phyloP scores from a whole-genome alignment of 2,329 filamentous ascomycete genomes.

The Calonectria pteridis region DNA sequence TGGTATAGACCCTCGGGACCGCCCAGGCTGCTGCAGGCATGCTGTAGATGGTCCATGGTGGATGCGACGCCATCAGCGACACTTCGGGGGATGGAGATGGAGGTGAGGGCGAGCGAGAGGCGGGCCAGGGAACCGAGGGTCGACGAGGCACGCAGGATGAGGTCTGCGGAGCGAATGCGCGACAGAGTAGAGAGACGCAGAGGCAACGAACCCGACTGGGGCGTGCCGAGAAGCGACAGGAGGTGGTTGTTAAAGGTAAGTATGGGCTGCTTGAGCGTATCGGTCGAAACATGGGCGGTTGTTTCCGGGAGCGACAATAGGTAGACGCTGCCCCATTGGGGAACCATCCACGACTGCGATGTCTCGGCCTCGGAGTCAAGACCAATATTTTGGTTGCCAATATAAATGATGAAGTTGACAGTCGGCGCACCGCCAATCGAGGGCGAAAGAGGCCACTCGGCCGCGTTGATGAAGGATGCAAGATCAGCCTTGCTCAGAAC shows the following conservation, averaged over 20 bases:
- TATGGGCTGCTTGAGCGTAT: slow-evolving; percentile 82
- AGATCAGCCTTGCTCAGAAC: slow-evolving; percentile 87
- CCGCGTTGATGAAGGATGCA: slow-evolving; percentile 95
- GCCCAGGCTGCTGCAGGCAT: slow-evolving; percentile 80
- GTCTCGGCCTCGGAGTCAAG: slow-evolving; percentile 59
- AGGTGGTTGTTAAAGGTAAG: slow-evolving; percentile 93
- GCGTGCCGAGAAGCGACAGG: slow-evolving; percentile 87
- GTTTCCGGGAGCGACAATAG: slow-evolving; percentile 63
- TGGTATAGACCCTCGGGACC: slow-evolving; percentile 78
- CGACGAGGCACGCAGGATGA: slow-evolving; percentile 90
- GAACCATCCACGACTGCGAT: slow-evolving; percentile 85
- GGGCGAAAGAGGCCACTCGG: slow-evolving; percentile 95
- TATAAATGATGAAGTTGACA: slow-evolving; percentile 94
- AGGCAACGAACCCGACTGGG: slow-evolving; percentile 84
- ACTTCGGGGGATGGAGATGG: slow-evolving; percentile 89
- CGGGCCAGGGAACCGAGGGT: slow-evolving; percentile 94
- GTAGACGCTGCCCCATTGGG: slow-evolving; percentile 89
- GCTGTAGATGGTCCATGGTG: slow-evolving; percentile 81
- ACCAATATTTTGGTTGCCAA: slow-evolving; percentile 81
- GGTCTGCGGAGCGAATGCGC: slow-evolving; percentile 86
- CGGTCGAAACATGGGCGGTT: slow-evolving; percentile 67
- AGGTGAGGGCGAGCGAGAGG: slow-evolving; percentile 84
- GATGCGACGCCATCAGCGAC: slow-evolving; percentile 89
- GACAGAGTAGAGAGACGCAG: slow-evolving; percentile 86
- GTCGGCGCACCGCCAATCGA: slow-evolving; percentile 95